Percentiles rank a stretch among this genome's conserved stretches.
phyloP scores from a whole-genome alignment of 2,329 filamentous ascomycete genomes.

The Fusarium tanahbumbuense region DNA sequence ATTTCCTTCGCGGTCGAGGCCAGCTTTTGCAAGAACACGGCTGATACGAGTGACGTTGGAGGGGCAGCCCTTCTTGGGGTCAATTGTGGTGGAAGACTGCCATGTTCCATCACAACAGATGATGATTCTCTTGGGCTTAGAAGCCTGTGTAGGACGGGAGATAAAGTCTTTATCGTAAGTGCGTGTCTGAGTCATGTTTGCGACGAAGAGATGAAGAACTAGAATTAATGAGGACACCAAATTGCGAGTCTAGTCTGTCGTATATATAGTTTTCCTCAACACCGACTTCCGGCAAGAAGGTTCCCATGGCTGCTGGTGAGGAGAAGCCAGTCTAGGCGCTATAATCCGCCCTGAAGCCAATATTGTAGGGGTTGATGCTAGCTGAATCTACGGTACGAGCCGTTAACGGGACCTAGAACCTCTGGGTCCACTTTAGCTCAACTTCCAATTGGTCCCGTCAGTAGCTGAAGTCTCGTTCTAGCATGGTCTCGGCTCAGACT shows the following conservation, averaged over 20 bases:
- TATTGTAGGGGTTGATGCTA: background rate
- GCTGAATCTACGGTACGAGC: slow-evolving; percentile 1
- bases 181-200: slow-evolving; percentile 5
- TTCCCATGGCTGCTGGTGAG: background rate
- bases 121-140: slow-evolving; percentile 30
- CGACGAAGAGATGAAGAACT: background rate
- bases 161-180: slow-evolving; percentile 15
- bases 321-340: background rate
- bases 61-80: slow-evolving; percentile 31
- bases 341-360: background rate
- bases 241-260: background rate
- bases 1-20: slow-evolving; percentile 35
- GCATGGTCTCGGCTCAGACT: background rate
- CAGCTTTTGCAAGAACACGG: slow-evolving; percentile 37
- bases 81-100: slow-evolving; percentile 34
- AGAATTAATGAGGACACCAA: background rate
- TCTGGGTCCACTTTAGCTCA: background rate
- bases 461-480: background rate
- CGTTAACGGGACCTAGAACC: background rate
- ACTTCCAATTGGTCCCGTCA: background rate
- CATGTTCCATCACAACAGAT: slow-evolving; percentile 52
- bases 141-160: background rate
- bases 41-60: slow-evolving; percentile 49
- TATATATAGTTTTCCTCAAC: background rate
- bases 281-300: background rate